Evolutionary conservation across 768 basidiomycete species (phyloP), one percentile per base, ranked within the genome.

Genomic region (Boletus pseudopeckii): DNA sequence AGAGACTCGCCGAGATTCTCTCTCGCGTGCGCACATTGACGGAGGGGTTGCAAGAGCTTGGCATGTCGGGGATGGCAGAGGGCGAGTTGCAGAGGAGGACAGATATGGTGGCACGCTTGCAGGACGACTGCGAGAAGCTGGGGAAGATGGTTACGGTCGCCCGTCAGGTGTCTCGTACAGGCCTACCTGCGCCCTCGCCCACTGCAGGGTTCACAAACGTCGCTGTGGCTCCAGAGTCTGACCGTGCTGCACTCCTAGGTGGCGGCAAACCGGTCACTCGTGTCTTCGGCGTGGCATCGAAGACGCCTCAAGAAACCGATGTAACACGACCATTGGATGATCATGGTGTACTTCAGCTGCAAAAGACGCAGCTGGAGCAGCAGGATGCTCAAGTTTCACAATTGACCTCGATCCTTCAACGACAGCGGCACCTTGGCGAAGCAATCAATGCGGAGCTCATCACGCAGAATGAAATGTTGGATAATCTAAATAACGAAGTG

Each of bases 51-150:
- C 76, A 80, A 61, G 79, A 75, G 38, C 76, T 91, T 36, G 88
- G 76, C 8, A 69, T 82, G 68, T 74, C 75, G 39, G 92, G 90
- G 36, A 81, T 98, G 80, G 86, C 83, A 59, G 85, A 92, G 69
- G 96, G 96, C n/a, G 96, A 98, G 77, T 75, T 92, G 63, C 86
- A 88, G 72, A 76, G 96, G 52, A 78, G 96, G 57, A 86, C 86
- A 55, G 95, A 94, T 64, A 86, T 97, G 85, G 84, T 94, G 47
- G 88, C 86, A 50, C 78, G 87, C 54, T 74, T 98, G 60, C 88
- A 89, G 71, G 92, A 94, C 66, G 95, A 98, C 68, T 88, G 90
- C 74, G 90, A 90, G 75, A 90, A 88, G 74, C 75, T 97, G 53
- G 82, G 83, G 37, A 84, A 83, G 77, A 90, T 96, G 78, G 86